Conservation (phyloP, 2,329 filamentous ascomycete genomes). For the Ophidiomyces ophidiicola region DNA sequence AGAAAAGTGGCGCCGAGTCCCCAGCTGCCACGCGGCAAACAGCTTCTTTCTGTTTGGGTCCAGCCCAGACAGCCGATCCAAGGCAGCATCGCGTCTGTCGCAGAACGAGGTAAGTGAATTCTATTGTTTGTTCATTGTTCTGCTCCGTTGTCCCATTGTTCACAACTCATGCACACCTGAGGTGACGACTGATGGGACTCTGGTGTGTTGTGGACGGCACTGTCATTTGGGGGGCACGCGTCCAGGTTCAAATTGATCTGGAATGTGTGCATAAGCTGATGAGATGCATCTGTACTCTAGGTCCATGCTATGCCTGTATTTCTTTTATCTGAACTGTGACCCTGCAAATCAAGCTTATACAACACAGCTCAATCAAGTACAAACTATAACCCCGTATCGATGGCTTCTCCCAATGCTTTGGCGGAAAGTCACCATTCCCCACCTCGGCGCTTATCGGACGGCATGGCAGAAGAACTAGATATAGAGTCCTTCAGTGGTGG, state of each 20-base stretch:
- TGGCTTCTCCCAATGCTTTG: conserved; percentile 1
- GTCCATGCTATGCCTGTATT: no score
- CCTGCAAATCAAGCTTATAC: no score
- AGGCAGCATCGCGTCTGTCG: conserved; percentile 1
- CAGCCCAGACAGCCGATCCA: conserved; percentile 4
- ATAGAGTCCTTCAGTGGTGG: background rate
- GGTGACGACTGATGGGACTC: no score
- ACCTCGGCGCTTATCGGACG: background rate
- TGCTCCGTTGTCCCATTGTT: background rate
- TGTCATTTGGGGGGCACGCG: no score
- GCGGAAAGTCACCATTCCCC: background rate
- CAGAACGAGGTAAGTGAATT: conserved; percentile 5
- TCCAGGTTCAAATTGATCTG: no score
- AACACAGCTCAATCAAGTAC: no score
- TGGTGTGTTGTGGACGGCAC: no score
- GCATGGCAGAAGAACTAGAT: background rate
- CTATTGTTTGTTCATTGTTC: background rate
- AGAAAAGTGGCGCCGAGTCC: no score
- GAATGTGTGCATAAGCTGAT: no score
- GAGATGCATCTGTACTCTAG: no score
- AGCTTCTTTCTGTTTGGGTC: conserved; percentile 6
- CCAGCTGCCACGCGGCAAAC: conserved; percentile 2
- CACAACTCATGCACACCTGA: background rate
- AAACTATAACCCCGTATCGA: background rate
- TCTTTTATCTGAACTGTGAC: no score